Evolutionary conservation across 2,329 filamentous ascomycete species (phyloP).

Genomic region (Apiospora hydei): DNA sequence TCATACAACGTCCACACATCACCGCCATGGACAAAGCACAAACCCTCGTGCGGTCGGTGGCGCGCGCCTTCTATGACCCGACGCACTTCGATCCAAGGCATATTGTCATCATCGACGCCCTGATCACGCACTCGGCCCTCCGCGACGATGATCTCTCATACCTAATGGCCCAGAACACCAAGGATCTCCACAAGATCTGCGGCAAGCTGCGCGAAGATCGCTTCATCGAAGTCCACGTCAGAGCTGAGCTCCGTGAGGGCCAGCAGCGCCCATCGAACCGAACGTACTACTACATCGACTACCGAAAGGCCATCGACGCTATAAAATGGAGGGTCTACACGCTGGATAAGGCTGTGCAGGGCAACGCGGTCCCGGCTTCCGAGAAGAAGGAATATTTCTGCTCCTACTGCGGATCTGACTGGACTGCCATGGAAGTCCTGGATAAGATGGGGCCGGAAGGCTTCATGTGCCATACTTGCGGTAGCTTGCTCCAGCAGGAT

Average conservation of each 20-base stretch:
- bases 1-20: neutral
- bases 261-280: constrained; percentile 82
- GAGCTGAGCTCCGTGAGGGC: constrained; percentile 80
- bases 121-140: constrained; percentile 77
- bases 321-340: constrained; percentile 94
- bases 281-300: constrained; percentile 98
- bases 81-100: constrained; percentile 70
- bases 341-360: constrained; percentile 88
- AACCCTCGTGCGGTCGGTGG: constrained; percentile 83
- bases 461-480: constrained; percentile 86
- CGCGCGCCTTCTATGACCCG: constrained; percentile 79
- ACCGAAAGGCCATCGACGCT: constrained; percentile 90
- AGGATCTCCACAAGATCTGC: constrained; percentile 89
- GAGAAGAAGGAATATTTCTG: constrained; percentile 96
- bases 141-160: constrained; percentile 88
- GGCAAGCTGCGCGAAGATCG: constrained; percentile 86
- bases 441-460: constrained; percentile 74
- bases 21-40: constrained; percentile 67
- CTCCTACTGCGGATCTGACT: constrained; percentile 80
- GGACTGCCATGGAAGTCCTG: constrained; percentile 88
- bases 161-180: constrained; percentile 87
- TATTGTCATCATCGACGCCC: constrained; percentile 78
- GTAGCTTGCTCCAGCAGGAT: constrained; percentile 67
- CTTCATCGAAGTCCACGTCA: constrained; percentile 79
- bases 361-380: constrained; percentile 77